phyloP scores from a whole-genome alignment of 1,284 basidiomycete species.

The Trametes hirsuta region DNA sequence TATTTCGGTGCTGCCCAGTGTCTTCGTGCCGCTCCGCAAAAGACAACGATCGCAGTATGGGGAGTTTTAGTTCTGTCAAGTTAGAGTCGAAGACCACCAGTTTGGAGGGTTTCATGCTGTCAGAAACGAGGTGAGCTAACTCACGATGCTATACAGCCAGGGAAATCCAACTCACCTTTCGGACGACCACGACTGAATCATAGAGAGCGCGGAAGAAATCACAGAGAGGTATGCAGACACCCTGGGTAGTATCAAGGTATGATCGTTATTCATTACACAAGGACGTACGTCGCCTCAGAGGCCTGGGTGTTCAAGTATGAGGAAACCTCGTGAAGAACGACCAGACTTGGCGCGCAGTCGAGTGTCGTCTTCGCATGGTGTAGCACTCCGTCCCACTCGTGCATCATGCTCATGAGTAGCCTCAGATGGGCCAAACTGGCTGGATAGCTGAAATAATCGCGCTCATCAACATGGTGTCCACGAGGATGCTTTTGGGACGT shows the following conservation, averaged over 20 bases:
- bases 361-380: conserved; percentile 44
- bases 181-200: conserved; percentile 38
- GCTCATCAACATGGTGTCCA: background rate
- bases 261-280: background rate
- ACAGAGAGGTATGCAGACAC: conserved; percentile 54
- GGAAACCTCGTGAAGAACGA: conserved; percentile 70
- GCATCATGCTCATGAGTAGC: conserved; percentile 57
- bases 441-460: conserved; percentile 56
- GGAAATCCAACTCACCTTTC: conserved; percentile 21
- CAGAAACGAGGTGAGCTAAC: background rate
- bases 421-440: conserved; percentile 60
- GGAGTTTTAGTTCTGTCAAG: conserved; percentile 57
- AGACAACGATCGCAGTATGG: conserved; percentile 47
- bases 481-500: conserved; percentile 28
- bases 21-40: conserved; percentile 12
- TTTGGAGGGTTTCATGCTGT: conserved; percentile 35
- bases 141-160: background rate
- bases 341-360: conserved; percentile 48
- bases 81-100: conserved; percentile 68
- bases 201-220: conserved; percentile 45
- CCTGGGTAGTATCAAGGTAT: conserved; percentile 26
- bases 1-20: conserved; percentile 3
- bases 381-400: conserved; percentile 37
- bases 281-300: conserved; percentile 30
- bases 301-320: conserved; percentile 50